Evolutionary conservation across 305 asterid genomes (phyloP).

Genomic region (Nicotiana rustica): DNA sequence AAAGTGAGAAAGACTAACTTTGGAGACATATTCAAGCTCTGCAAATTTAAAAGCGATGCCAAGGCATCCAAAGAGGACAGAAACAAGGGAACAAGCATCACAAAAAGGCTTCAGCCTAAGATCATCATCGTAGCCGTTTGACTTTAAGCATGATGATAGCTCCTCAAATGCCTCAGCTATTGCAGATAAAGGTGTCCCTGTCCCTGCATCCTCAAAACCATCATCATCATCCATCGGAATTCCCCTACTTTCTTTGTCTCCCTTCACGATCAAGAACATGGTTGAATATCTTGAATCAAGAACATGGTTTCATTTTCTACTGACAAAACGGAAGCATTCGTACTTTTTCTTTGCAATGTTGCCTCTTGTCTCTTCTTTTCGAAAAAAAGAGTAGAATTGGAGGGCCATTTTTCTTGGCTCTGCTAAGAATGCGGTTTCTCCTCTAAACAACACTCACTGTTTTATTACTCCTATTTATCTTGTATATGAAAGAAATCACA

Average conservation of each 20-base stretch:
- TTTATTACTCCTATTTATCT: background rate
- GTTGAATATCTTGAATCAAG: conserved; percentile 1
- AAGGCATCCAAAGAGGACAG: conserved; percentile 84
- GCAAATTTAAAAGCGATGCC: conserved; percentile 97
- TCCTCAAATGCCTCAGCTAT: conserved; percentile 90
- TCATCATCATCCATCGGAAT: conserved; percentile 56
- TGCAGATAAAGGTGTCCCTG: conserved; percentile 67
- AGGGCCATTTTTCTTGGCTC: conserved; percentile 49
- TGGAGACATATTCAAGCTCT: conserved; percentile 80
- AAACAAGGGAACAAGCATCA: conserved; percentile 85
- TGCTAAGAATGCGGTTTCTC: conserved; percentile 47
- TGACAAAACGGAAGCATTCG: conserved; percentile 34
- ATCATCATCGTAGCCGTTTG: conserved; percentile 52
- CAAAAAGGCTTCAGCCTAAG: conserved; percentile 83
- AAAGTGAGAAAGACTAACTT: conserved; percentile 54
- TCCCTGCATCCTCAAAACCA: conserved; percentile 51
- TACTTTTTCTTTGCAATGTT: conserved; percentile 48
- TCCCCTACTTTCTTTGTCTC: conserved; percentile 25
- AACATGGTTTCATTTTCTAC: background rate
- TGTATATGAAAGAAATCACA: background rate
- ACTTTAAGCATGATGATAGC: conserved; percentile 60
- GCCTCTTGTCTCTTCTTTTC: conserved; percentile 38
- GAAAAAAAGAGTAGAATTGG: conserved; percentile 48
- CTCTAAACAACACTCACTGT: conserved; percentile 23
- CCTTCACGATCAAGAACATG: conserved; percentile 48